These are phyloP conservation scores for Quercus glauca DNA, from an alignment of 306 rosid species.

Conservation along the genomic window DNA sequence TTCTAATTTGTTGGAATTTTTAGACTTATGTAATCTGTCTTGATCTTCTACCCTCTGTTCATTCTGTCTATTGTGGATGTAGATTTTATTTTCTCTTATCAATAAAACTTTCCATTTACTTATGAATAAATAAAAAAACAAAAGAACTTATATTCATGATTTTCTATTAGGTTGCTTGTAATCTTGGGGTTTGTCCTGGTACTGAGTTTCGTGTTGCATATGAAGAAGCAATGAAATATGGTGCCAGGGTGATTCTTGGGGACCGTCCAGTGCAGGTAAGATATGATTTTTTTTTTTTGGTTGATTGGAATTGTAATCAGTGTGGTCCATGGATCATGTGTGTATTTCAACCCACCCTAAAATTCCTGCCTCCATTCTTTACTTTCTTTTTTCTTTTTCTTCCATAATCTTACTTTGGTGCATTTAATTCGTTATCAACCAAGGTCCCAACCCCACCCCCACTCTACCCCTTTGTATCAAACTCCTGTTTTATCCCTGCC, in stretches of 20 bases:
- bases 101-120: no score
- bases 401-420: background rate
- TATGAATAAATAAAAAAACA: no score
- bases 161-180: conserved; percentile 70
- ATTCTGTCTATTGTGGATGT: no score
- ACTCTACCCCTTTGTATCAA: background rate
- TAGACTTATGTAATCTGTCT: no score
- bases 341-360: background rate
- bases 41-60: no score
- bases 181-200: conserved; percentile 90
- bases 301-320: background rate
- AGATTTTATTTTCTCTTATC: no score
- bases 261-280: conserved; percentile 97
- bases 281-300: conserved; percentile 7
- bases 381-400: background rate
- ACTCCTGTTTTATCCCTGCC: background rate
- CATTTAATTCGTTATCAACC: background rate
- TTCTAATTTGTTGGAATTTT: no score
- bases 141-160: background rate
- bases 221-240: conserved; percentile 93
- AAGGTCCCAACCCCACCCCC: background rate
- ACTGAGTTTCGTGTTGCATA: conserved; percentile 91
- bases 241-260: conserved; percentile 91
- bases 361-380: background rate
- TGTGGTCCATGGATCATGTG: background rate